These are phyloP conservation scores for Nemania sp. DNA, from an alignment of 2,329 filamentous ascomycete species.

Conservation along the genomic window DNA sequence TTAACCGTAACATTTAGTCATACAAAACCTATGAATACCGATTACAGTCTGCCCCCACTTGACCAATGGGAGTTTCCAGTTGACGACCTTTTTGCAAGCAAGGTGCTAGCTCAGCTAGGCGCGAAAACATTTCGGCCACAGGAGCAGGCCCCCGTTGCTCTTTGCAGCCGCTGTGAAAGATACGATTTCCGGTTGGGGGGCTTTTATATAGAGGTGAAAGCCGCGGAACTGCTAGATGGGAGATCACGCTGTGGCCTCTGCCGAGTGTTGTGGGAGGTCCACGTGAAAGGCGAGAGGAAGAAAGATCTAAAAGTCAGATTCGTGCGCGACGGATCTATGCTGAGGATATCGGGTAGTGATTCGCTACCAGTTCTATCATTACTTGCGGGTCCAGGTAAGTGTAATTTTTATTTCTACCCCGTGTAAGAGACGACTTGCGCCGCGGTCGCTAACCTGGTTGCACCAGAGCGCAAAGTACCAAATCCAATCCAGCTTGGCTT, in stretches of 20 bases:
- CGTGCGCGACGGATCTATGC: background rate
- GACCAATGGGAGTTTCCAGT: slow-evolving; percentile 28
- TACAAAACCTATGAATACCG: background rate
- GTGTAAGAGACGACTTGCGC: background rate
- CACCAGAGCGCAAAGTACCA: background rate
- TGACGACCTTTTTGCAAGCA: slow-evolving; percentile 29
- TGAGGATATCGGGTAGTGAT: background rate
- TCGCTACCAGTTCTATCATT: slow-evolving; percentile 11
- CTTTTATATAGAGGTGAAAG: background rate
- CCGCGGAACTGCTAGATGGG: background rate
- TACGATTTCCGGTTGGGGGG: slow-evolving; percentile 16
- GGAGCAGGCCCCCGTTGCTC: background rate
- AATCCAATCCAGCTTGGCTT: slow-evolving; percentile 31
- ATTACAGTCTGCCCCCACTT: slow-evolving; percentile 17
- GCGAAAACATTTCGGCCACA: background rate
- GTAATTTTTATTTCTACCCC: background rate
- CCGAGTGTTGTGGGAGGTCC: slow-evolving; percentile 1
- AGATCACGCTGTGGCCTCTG: slow-evolving; percentile 6
- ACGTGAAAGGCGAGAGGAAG: background rate
- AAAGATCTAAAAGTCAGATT: slow-evolving; percentile 5
- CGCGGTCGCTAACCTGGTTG: background rate
- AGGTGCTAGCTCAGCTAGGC: slow-evolving; percentile 9
- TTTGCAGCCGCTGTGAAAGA: slow-evolving; percentile 7
- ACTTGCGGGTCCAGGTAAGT: slow-evolving; percentile 12
- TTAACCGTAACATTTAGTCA: background rate